Evolutionary conservation across 2,329 filamentous ascomycete species (phyloP), one percentile per base, ranked within the genome.

Genomic region (Alternaria sp.): DNA sequence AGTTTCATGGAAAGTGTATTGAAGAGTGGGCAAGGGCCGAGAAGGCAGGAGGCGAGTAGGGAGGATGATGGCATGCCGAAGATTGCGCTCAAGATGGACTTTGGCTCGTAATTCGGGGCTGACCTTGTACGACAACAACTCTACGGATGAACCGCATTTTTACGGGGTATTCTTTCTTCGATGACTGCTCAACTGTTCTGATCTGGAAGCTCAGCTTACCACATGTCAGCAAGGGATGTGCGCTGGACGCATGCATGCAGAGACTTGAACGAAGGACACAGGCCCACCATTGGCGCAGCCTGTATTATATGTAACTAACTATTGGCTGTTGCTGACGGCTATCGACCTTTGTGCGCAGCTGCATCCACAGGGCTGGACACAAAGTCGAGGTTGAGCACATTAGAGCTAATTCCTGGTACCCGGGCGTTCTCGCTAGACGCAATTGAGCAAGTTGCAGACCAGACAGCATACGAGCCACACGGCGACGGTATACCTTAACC

Each of bases 71-170:
- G 79, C 44, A 82, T 84, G 78, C 95, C 95, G 12, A 95, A 84
- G 65, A 99, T 99, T 84, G 93, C 93, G 55, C 80, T 99, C 74
- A 95, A 96, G 85, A 96, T 98, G 92, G 86, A 97, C 78, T 98
- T 99, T 85, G 67, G 68, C 18, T 34, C 50, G 16, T 62, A 48
- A 38, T 22, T n/a, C 20, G 5, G 20, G 20, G 22, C 22, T 9
- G 32, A 2, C 1, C 5, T 4, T 50, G 14, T 50, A 50, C 20
- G 46, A n/a, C 20, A 16, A 25, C 4, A 5, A 5, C n/a, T 14
- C 1, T 38, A 5, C 8, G 14, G 12, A 4, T 50, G 14, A 14
- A 50, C 9, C 1, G n/a, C 46, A 27, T 7, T 25, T 50, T 3
- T 6, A 25, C 20, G 9, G 5, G 12, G 7, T 9, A n/a, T 38